Percentiles rank a stretch among this genome's conserved stretches.
These are phyloP conservation scores for Apiosordaria backusii DNA, from an alignment of 495 filamentous ascomycete genomes.

Conservation along the genomic window DNA sequence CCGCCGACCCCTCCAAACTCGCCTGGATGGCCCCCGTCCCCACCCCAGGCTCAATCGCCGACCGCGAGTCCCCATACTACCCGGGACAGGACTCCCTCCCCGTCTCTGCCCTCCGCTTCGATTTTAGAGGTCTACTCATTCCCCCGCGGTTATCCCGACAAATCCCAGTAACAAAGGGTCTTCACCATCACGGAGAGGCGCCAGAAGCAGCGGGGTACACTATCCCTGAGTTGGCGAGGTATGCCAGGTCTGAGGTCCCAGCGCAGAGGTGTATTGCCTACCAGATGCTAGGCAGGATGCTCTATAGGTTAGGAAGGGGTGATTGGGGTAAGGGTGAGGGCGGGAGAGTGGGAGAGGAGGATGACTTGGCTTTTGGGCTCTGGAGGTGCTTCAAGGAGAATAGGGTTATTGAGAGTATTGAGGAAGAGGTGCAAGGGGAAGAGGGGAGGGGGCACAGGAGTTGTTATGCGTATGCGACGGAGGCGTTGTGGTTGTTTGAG, in stretches of 20 bases:
- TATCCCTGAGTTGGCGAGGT: constrained; percentile 76
- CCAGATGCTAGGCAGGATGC: constrained; percentile 79
- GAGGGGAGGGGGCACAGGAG: constrained; percentile 54
- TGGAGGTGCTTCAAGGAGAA: constrained; percentile 78
- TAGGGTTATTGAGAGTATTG: constrained; percentile 66
- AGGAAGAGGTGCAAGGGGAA: constrained; percentile 57
- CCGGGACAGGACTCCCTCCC: constrained; percentile 65
- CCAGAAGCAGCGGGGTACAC: constrained; percentile 95
- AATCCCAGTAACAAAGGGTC: constrained; percentile 68
- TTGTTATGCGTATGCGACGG: constrained; percentile 75
- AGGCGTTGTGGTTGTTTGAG: constrained; percentile 89
- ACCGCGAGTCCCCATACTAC: constrained; percentile 72
- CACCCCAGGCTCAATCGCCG: constrained; percentile 51
- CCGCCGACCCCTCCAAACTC: constrained; percentile 77
- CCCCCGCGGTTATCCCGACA: constrained; percentile 67
- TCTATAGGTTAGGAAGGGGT: constrained; percentile 77
- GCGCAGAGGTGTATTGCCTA: constrained; percentile 88
- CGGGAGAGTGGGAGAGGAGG: constrained; percentile 47
- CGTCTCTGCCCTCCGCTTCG: constrained; percentile 80
- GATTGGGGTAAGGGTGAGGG: constrained; percentile 67
- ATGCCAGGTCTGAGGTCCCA: constrained; percentile 77
- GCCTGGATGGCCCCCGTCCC: constrained; percentile 82
- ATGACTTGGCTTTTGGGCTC: constrained; percentile 55
- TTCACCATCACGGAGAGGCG: constrained; percentile 92
- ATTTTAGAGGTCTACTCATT: constrained; percentile 74